Evolutionary conservation across 2,329 filamentous ascomycete species (phyloP), one percentile per base, ranked within the genome.

Genomic region (Aureobasidium pullulans): DNA sequence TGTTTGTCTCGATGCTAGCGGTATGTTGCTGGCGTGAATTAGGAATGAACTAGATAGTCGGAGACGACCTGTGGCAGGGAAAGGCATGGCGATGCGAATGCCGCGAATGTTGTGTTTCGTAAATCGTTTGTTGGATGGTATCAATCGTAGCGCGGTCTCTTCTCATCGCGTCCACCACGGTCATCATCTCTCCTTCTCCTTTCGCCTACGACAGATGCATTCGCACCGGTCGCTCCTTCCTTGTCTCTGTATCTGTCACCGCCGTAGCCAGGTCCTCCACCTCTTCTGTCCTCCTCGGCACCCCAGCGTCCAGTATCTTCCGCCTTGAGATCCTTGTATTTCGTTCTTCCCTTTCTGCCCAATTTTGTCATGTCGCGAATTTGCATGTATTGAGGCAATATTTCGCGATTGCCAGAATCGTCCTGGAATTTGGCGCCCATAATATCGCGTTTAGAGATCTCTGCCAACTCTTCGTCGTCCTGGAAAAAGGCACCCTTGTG

Each of bases 401-500:
- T 78, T 67, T 94, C 89, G 47, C 90, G 86, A 68, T 96, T 90
- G 49, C 81, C 81, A 61, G 93, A 84, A 62, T 96, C 90, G 71
- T 97, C 93, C 52, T 82, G 85, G 66, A 94, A 95, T 53, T 83
- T 79, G 2, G 87, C 83, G 13, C 92, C 92, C 84, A 96, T 96
- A 64, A 96, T 80, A 69, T 96, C 89, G 48, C 94, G 81, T 69
- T 86, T 82, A 63, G 89, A 85, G 15, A 84, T 84, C 66, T 86
- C 84, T 54, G 86, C 81, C 31, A 72, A 68, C 40, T 69, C 63
- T 32, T 67, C 67, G 66, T 95, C 89, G 56, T 92, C 90, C 65
- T 88, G 88, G 78, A 90, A 97, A 77, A 97, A 99, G 15, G 94
- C 94, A 50, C 94, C 94, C 76, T 92, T 93, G 79, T 99, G 94